These are phyloP conservation scores for Colletotrichum phormii DNA, from an alignment of 2,329 filamentous ascomycete species.

Conservation along the genomic window DNA sequence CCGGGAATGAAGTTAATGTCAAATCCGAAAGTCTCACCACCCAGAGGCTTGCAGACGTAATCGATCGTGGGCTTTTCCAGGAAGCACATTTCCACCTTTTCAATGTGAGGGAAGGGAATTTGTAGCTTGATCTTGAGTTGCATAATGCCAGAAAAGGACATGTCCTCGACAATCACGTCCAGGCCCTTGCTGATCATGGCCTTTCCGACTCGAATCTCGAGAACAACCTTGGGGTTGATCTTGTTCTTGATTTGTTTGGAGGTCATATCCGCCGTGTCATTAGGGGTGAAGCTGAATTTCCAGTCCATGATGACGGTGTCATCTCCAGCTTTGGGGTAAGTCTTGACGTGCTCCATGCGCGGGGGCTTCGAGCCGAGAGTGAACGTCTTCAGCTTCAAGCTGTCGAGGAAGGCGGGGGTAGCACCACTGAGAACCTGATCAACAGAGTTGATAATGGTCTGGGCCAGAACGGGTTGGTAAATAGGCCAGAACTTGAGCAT, in stretches of 20 bases:
- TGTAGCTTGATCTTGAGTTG: constrained; percentile 97
- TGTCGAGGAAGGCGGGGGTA: constrained; percentile 93
- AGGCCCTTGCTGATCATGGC: constrained; percentile 97
- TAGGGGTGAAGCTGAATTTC: constrained; percentile 99
- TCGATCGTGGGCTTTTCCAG: constrained; percentile 89
- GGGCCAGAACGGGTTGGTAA: constrained; percentile 91
- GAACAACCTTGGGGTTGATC: constrained; percentile 94
- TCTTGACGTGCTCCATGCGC: constrained; percentile 96
- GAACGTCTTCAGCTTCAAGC: constrained; percentile 92
- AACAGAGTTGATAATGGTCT: constrained; percentile 92
- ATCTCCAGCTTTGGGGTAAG: constrained; percentile 94
- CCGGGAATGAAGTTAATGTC: constrained; percentile 99
- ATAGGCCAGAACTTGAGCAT: constrained; percentile 99
- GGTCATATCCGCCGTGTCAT: constrained; percentile 93
- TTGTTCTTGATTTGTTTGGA: constrained; percentile 91
- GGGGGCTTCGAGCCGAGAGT: constrained; percentile 95
- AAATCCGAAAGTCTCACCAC: constrained; percentile 94
- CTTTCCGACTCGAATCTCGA: constrained; percentile 95
- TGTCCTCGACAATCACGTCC: constrained; percentile 97
- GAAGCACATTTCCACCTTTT: constrained; percentile 95
- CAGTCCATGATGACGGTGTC: constrained; percentile 99
- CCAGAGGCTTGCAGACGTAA: constrained; percentile 97
- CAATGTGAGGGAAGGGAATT: constrained; percentile 93
- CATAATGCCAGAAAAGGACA: constrained; percentile 96
- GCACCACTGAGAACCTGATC: constrained; percentile 95